Evolutionary conservation across 331 rosid genomes (phyloP).

Genomic region (Acacia concinna): DNA sequence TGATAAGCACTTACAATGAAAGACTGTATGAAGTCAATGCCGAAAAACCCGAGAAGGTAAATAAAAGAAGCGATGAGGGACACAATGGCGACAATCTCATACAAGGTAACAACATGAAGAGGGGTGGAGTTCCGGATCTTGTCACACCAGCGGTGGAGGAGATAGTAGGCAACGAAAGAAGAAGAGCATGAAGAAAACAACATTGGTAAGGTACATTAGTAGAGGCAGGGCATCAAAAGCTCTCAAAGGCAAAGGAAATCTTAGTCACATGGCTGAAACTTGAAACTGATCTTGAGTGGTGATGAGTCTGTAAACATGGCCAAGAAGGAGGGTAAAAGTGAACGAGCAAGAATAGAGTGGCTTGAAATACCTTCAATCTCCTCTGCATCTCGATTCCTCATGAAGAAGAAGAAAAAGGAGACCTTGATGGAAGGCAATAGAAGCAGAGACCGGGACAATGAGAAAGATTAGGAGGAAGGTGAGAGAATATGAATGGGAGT

Average conservation of each 20-base stretch:
- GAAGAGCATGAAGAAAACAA: constrained; percentile 79
- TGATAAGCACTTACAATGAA: constrained; percentile 61
- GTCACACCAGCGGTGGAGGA: constrained; percentile 89
- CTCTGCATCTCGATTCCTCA: too few species aligned
- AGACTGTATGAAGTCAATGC: constrained; percentile 87
- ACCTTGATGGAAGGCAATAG: too few species aligned
- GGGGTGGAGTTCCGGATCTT: constrained; percentile 86
- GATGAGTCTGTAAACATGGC: too few species aligned
- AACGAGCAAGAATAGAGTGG: too few species aligned
- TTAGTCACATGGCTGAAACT: too few species aligned
- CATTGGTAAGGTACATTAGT: constrained; percentile 68
- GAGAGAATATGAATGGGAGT: too few species aligned
- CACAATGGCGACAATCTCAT: constrained; percentile 70
- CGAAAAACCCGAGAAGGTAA: constrained; percentile 83
- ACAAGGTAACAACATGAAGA: constrained; percentile 68
- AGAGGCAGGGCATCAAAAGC: constrained; percentile 82
- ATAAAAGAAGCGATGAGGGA: constrained; percentile 80
- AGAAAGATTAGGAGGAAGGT: too few species aligned
- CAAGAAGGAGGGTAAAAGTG: too few species aligned
- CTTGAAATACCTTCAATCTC: too few species aligned
- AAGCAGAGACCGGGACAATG: too few species aligned
- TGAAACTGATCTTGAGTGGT: too few species aligned
- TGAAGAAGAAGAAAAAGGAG: too few species aligned
- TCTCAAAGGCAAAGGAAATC: constrained; percentile 32
- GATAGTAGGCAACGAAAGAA: constrained; percentile 78